These are phyloP conservation scores for Sporisorium graminicola DNA, from an alignment of 1,284 basidiomycete genomes.

Conservation along the genomic window DNA sequence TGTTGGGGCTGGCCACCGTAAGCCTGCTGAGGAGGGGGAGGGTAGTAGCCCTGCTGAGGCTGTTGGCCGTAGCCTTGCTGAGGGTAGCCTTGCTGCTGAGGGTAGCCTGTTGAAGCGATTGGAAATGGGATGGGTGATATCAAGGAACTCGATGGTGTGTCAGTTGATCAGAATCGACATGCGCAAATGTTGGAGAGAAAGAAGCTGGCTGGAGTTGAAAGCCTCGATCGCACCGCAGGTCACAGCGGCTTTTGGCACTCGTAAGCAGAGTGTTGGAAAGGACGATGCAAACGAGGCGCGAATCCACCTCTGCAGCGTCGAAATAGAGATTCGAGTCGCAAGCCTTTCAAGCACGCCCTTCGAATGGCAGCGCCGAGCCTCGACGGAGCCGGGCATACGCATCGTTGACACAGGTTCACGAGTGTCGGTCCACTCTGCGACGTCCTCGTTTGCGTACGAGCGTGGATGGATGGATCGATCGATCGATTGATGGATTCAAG, in stretches of 20 bases:
- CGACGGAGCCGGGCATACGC: background rate
- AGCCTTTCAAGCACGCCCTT: background rate
- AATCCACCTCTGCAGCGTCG: background rate
- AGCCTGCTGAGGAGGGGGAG: slow-evolving; percentile 58
- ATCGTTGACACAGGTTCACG: background rate
- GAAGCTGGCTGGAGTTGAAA: background rate
- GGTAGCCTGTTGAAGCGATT: too few relatives aligned
- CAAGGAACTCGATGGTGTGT: background rate
- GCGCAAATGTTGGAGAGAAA: background rate
- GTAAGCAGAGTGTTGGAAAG: background rate
- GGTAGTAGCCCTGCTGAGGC: slow-evolving; percentile 52
- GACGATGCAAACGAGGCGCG: too few relatives aligned
- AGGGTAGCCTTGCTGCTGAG: slow-evolving; percentile 38
- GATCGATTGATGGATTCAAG: slow-evolving; percentile 1
- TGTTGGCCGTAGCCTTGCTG: slow-evolving; percentile 43
- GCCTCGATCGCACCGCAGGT: background rate
- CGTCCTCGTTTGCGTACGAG: background rate
- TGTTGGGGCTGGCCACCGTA: slow-evolving; percentile 57
- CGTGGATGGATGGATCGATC: too few relatives aligned
- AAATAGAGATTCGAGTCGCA: background rate
- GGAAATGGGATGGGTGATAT: too few relatives aligned
- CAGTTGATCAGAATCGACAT: background rate
- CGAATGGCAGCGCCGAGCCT: background rate
- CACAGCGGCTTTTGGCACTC: background rate
- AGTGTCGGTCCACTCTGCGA: background rate